These are phyloP conservation scores for Lactarius psammicola DNA, from an alignment of 768 basidiomycete species.

Conservation along the genomic window DNA sequence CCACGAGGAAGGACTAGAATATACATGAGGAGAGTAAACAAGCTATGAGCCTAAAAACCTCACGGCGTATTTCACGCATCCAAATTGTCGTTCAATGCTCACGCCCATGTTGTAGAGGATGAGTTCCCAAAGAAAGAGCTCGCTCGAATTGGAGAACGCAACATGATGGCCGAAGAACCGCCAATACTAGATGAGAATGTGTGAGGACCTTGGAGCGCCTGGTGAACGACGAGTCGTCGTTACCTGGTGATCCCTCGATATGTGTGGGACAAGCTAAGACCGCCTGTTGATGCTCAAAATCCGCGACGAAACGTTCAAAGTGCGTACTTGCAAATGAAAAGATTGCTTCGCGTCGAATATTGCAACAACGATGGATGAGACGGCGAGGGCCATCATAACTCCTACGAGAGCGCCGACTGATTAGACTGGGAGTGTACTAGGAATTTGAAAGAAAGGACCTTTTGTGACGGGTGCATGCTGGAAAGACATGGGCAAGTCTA, in stretches of 20 bases:
- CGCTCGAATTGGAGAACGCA: slow-evolving; percentile 81
- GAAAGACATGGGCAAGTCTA: slow-evolving; percentile 57
- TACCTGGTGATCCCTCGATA: slow-evolving; percentile 90
- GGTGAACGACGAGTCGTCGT: slow-evolving; percentile 21
- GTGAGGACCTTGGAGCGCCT: not conserved
- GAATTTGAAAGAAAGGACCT: slow-evolving; percentile 42
- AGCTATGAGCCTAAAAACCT: slow-evolving; percentile 33
- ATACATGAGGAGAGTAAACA: slow-evolving; percentile 24
- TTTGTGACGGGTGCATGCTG: slow-evolving; percentile 83
- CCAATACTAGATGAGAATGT: slow-evolving; percentile 68
- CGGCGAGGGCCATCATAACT: slow-evolving; percentile 68
- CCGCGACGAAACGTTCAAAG: slow-evolving; percentile 15
- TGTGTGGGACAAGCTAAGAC: slow-evolving; percentile 74
- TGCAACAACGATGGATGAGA: slow-evolving; percentile 71
- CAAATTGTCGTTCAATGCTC: slow-evolving; percentile 81
- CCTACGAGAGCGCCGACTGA: slow-evolving; percentile 44
- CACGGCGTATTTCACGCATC: slow-evolving; percentile 84
- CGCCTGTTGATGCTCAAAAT: slow-evolving; percentile 1
- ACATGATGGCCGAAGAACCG: slow-evolving; percentile 70
- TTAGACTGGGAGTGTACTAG: slow-evolving; percentile 4
- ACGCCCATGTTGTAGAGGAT: slow-evolving; percentile 69
- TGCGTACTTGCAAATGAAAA: slow-evolving; percentile 73
- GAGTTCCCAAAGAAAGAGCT: slow-evolving; percentile 74
- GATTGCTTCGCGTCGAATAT: slow-evolving; percentile 88
- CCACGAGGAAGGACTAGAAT: slow-evolving; percentile 69